These are phyloP conservation scores for Strobilomyces dryophilus DNA, from an alignment of 768 basidiomycete genomes.

Conservation along the genomic window DNA sequence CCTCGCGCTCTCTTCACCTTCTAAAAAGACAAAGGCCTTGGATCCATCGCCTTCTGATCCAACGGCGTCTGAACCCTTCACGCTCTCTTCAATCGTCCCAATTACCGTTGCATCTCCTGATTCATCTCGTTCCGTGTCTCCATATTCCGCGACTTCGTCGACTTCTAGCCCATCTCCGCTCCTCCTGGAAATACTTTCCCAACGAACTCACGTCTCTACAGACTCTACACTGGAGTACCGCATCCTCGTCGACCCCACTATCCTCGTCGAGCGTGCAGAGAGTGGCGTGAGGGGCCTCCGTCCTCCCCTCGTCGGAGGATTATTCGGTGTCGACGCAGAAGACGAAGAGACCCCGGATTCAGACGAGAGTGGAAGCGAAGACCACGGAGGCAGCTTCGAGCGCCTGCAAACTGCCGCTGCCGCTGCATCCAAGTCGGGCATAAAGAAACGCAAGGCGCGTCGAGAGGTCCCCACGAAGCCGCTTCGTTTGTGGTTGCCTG, in stretches of 20 bases:
- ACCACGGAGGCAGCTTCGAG: constrained; percentile 20
- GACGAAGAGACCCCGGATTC: constrained; percentile 34
- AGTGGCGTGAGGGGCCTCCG: constrained; percentile 64
- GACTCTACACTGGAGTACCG: constrained; percentile 76
- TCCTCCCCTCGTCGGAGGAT: constrained; percentile 36
- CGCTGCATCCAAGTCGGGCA: constrained; percentile 15
- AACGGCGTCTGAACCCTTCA: constrained; percentile 4
- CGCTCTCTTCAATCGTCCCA: constrained; percentile 13
- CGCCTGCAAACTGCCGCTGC: constrained; percentile 26
- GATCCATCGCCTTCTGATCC: background rate
- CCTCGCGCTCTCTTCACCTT: constrained; percentile 16
- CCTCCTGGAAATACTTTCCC: constrained; percentile 62
- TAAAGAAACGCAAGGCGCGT: constrained; percentile 23
- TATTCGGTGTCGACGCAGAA: constrained; percentile 39
- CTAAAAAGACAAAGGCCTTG: constrained; percentile 7
- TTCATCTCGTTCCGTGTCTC: constrained; percentile 2
- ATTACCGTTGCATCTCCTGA: constrained; percentile 5
- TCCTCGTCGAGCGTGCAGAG: constrained; percentile 61
- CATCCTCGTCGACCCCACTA: constrained; percentile 65
- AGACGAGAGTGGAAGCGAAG: constrained; percentile 43
- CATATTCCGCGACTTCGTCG: constrained; percentile 11
- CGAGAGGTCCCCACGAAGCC: constrained; percentile 44
- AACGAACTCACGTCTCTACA: constrained; percentile 65
- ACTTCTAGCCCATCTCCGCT: constrained; percentile 38
- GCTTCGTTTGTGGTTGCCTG: constrained; percentile 78